Base-by-base conservation (phyloP, 2,329 filamentous ascomycete species). In the Lasiodiplodia sp. region DNA sequence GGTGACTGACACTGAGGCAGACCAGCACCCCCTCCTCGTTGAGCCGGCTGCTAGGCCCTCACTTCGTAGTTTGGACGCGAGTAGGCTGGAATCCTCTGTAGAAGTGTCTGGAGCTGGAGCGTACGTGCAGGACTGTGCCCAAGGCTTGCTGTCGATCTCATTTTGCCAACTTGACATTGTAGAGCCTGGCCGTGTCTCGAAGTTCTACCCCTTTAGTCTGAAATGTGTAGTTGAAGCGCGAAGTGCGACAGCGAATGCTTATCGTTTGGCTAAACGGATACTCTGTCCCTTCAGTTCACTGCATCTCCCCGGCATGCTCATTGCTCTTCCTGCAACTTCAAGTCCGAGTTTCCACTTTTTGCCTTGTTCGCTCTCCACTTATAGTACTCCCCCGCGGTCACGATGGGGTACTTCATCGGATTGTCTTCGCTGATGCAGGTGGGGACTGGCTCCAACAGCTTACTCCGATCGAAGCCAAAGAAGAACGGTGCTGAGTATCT, bases 401-500 rank as follows among this genome's bases (percentile, higher is more conserved):
- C 76, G 8, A 75, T 57, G 0, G 75, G 75, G 63, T 79, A 80
- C 69, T 79, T 79, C 60, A 72, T 72, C n/a, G 75, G 77, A 57
- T 77, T 78, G 0, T 68, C 68, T n/a, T 71, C 72, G 51, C 72
- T 74, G 4, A 79, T 69, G 47, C 78, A 80, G 2, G 76, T 78
- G 1, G 78, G 72, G 3, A 80, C 71, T 1, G 77, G 74, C 57
- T 77, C 73, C 18, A 80, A 68, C 63, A 72, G 70, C 66, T 68
- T 73, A 23, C 51, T 70, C 21, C 70, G 66, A 68, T 78, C 75
- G 56, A 79, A 77, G 49, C 76, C 78, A 28, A 79, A 76, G 72
- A 82, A 83, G 69, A 82, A 81, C 6, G 80, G 81, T 66, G 81
- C 71, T 31, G 79, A 81, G 68, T 81, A 82, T 28, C 80, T 71